These are phyloP conservation scores for Penicillium glabrum DNA, from an alignment of 2,329 filamentous ascomycete species.

Conservation along the genomic window DNA sequence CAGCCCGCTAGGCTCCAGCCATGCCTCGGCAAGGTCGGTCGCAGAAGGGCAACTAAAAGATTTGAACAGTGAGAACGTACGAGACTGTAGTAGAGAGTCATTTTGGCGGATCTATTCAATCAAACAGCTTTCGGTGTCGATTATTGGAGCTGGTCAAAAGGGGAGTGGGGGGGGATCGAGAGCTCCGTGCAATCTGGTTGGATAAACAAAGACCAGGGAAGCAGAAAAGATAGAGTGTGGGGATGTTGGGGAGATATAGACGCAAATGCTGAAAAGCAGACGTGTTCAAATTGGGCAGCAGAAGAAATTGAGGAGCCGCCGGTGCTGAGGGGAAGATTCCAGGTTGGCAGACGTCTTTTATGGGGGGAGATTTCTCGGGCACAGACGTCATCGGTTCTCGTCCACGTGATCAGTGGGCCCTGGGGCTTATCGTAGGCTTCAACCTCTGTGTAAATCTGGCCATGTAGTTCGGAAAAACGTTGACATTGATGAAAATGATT, in stretches of 20 bases:
- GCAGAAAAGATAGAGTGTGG: not conserved
- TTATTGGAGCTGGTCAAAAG: slow-evolving; percentile 16
- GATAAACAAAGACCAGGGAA: slow-evolving; percentile 17
- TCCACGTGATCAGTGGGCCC: slow-evolving; percentile 20
- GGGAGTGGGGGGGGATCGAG: slow-evolving; percentile 13
- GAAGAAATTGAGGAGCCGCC: slow-evolving; percentile 40
- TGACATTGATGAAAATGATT: not conserved
- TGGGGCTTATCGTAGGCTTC: not conserved
- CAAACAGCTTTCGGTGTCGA: slow-evolving; percentile 3
- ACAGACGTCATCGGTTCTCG: slow-evolving; percentile 33
- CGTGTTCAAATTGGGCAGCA: slow-evolving; percentile 8
- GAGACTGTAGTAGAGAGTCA: slow-evolving; percentile 70
- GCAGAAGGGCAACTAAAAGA: not conserved
- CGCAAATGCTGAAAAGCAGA: not conserved
- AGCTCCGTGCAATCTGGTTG: slow-evolving; percentile 16
- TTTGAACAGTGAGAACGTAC: slow-evolving; percentile 45
- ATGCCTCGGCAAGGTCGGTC: not conserved
- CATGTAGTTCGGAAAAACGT: not conserved
- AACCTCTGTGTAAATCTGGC: not conserved
- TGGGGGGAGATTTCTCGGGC: slow-evolving; percentile 21
- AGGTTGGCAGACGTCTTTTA: slow-evolving; percentile 60
- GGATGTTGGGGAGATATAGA: not conserved
- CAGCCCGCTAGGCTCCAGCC: slow-evolving; percentile 24
- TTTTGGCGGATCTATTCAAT: slow-evolving; percentile 41
- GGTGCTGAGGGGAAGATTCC: slow-evolving; percentile 42